Base-by-base conservation (phyloP, 768 basidiomycete species). In the Candolleomyces eurysporus region DNA sequence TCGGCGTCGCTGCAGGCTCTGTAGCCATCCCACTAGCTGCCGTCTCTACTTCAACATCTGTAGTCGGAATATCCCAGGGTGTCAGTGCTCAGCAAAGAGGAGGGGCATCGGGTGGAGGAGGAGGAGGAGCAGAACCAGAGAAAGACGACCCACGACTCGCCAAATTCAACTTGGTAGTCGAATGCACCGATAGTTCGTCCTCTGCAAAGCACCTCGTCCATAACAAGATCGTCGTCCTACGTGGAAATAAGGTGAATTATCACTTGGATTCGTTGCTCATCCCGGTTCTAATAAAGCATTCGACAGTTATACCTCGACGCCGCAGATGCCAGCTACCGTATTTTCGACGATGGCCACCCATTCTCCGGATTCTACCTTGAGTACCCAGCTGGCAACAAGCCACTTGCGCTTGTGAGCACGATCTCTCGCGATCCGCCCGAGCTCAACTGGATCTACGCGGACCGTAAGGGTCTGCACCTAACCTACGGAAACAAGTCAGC, bases 361-460 rank as follows among this genome's bases (percentile, higher is more conserved):
- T 74, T 72, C 61, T 68, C 73, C 0, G 73, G 73, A 0, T 74
- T 74, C 60, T 74, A 69, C 56, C 57, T 71, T 62, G 73, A 74
- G 3, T 72, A 72, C 32, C 73, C 73, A 3, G 65, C 59, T 8
- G 71, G 64, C 0, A 32, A 57, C 4, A 74, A 71, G 51, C 68
- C 70, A 2, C 60, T 69, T 0, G 69, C 67, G 14, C 71, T 72
- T 22, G 73, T 72, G 46, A 69, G 69, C 68, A 74, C 73, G 6
- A 74, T 74, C 57, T 66, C 67, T 7, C 48, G 48, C 4, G 71
- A 74, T 19, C 73, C 71, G 11, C 73, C 73, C 1, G 72, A 74
- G 61, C 67, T 72, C 21, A 74, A 72, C 49, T 74, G 73, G 73
- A 71, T 74, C n/a, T 74, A 71, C 58, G 68, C 61, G 42, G 70